phyloP scores from a whole-genome alignment of 176 grass and related monocot species.

The Ensete glaucum region DNA sequence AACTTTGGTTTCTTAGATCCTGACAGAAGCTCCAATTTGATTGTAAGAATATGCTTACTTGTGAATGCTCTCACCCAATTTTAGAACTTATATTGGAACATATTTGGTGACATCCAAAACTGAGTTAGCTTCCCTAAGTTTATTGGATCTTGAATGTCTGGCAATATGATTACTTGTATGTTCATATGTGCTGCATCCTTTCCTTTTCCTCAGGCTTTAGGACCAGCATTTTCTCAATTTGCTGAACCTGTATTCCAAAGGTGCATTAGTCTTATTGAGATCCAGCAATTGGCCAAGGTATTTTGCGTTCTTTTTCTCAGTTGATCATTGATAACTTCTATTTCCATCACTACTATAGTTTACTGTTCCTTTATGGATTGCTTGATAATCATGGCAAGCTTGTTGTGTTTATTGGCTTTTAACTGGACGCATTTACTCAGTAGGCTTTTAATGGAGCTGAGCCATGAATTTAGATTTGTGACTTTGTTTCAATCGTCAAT shows the following conservation, averaged over 20 bases:
- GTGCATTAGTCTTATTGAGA: constrained; percentile 70
- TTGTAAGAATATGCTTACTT: too few species aligned
- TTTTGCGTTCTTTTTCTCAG: neutral
- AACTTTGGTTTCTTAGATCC: too few species aligned
- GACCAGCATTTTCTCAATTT: constrained; percentile 84
- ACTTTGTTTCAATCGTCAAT: neutral
- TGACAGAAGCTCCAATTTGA: too few species aligned
- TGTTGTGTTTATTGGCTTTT: neutral
- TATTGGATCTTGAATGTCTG: too few species aligned
- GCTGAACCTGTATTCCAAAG: constrained; percentile 87
- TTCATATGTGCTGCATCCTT: neutral
- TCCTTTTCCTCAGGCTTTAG: constrained; percentile 52
- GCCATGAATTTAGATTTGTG: neutral
- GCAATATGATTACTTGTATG: too few species aligned
- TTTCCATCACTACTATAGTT: too few species aligned
- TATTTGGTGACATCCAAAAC: too few species aligned
- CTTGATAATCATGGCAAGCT: neutral
- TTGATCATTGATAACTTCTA: too few species aligned
- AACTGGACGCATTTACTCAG: neutral
- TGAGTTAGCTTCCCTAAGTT: too few species aligned
- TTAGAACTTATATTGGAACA: too few species aligned
- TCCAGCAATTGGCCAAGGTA: constrained; percentile 83
- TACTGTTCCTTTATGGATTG: too few species aligned
- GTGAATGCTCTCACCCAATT: too few species aligned
- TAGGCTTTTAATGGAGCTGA: neutral